Percentiles rank a stretch among this genome's conserved stretches.
Conservation (phyloP, 345 rosid genomes). For the Lenwebbia sp. region DNA sequence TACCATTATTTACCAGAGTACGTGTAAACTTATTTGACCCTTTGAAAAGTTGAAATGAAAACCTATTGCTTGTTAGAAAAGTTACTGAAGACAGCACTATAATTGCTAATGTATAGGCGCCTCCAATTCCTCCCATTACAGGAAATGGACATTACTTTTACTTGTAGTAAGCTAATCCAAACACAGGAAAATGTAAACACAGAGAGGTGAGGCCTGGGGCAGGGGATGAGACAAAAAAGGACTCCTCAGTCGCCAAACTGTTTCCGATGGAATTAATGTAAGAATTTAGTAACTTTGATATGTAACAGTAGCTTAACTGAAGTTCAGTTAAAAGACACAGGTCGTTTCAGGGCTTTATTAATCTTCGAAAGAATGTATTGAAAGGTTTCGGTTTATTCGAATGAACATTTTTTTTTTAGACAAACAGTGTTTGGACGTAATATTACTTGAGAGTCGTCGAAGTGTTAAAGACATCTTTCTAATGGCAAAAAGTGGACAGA, state of each 20-base stretch:
- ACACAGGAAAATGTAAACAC: background rate
- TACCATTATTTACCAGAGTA: background rate
- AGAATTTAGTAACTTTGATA: background rate
- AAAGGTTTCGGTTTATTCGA: background rate
- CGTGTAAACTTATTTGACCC: background rate
- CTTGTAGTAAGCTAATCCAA: background rate
- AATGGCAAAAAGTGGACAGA: background rate
- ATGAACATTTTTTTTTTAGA: background rate
- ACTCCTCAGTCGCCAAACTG: background rate
- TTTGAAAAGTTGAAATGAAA: background rate
- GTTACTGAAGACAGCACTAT: background rate
- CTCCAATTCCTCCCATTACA: background rate
- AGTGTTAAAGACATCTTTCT: background rate
- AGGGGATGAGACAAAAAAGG: background rate
- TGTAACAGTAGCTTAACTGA: background rate
- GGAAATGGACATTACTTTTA: background rate
- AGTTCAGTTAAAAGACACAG: background rate
- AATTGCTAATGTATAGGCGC: background rate
- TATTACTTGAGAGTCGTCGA: background rate
- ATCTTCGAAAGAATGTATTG: background rate
- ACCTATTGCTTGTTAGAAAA: background rate
- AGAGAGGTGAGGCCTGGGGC: background rate
- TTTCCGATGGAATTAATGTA: background rate
- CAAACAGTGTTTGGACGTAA: background rate
- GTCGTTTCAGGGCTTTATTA: background rate